Evolutionary conservation across 2,329 filamentous ascomycete species (phyloP), one percentile per base, ranked within the genome.

Genomic region (Neodidymelliopsis sp.): DNA sequence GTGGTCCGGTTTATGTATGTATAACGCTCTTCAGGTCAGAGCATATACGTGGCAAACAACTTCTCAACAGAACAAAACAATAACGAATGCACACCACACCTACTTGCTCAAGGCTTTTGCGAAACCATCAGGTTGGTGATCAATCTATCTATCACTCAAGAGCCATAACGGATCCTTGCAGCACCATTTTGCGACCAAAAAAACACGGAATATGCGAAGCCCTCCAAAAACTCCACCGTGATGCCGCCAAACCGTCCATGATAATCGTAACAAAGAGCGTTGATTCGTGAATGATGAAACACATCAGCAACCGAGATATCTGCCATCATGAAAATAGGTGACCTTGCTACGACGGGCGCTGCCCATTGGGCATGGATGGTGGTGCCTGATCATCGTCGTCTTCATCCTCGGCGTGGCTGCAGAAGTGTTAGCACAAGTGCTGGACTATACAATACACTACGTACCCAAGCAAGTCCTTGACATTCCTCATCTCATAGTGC

Each of bases 401-500:
- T 1, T 57, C 49, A 11, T 57, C 58, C 19, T 65, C 63, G 15
- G 54, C 57, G 38, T 66, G 63, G 15, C 63, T 66, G 28, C 12
- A 4, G 10, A 13, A 11, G 31, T 12, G 46, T 60, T 48, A 62
- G 49, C 11, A 23, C 19, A 2, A 4, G 11, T 20, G 10, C n/a
- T 2, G 2, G 6, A 24, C 5, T 24, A 16, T 11, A 15, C n/a
- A 11, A 18, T 8, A 23, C 5, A 6, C 0, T 12, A 61, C 67
- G 33, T 73, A 87, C 85, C 91, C 92, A 58, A 99, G 83, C 42
- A 97, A 76, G 66, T 87, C 84, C 66, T 94, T 96, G 49, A 97
- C 91, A 68, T 94, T 89, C 77, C 85, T 91, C 94, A 99, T 99
- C 81, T 99, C 94, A 75, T 99, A 99, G 75, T 99, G 94, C 79